Evolutionary conservation across 2,329 filamentous ascomycete species (phyloP), one percentile per base, ranked within the genome.

Genomic region (Hirsutella thompsonii): DNA sequence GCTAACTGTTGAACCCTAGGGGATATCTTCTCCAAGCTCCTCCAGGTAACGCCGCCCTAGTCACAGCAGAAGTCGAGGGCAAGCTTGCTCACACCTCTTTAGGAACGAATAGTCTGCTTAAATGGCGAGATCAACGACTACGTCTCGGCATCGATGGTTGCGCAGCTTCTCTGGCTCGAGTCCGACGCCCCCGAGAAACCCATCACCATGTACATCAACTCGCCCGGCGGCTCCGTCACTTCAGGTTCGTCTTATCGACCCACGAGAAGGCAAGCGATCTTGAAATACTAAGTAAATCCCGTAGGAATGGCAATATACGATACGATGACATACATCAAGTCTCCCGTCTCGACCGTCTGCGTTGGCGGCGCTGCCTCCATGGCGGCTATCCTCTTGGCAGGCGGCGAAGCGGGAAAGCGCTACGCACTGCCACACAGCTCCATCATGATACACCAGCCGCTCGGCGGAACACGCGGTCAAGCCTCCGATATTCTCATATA

Each of bases 151-250:
- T 85, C 83, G 34, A 87, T 96, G 47, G 90, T 96, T 21, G 87
- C 92, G 2, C 93, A 98, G 60, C 79, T 98, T 19, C 82, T 98
- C 47, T 98, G 89, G 75, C 87, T 98, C 61, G 93, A 98, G 70
- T 92, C 90, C 54, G 92, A 98, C 57, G 87, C 86, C 55, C 89
- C 90, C 3, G 79, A 93, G 42, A 95, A 94, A 60, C 84, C 88
- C 11, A 96, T 98, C 49, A 92, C 85, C 40, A 84, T 98, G 60
- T 98, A 98, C 63, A 98, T 98, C 61, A 94, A 98, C 67, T 94
- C 86, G 0, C 90, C 90, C 0, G 92, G 92, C 38, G 92, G 92
- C 42, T 90, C 84, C 34, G 89, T 98, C 46, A 90, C 92, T 1
- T 65, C 65, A 45, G 76, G 75, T 73, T 55, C 33, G 56, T 46